A percentile compares a stretch with the other conserved stretches of the same genome.
Evolutionary conservation across 306 rosid species (phyloP).

Genomic region (Quercus bicolor): DNA sequence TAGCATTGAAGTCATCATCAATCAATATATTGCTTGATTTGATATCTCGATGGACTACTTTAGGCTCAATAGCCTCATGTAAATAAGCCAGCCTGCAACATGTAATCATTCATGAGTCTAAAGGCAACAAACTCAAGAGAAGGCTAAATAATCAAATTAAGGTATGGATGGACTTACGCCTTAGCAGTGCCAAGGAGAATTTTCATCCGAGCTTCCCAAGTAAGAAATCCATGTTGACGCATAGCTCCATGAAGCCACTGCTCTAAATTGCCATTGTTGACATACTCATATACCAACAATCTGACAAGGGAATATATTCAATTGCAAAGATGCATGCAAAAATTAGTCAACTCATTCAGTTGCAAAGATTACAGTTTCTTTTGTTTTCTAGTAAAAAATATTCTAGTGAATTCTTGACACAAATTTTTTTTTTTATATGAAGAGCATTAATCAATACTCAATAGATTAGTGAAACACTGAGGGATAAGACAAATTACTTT

Average conservation of each 20-base stretch:
- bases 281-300: constrained; percentile 82
- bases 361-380: background rate
- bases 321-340: background rate
- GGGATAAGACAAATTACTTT: background rate
- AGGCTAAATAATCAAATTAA: background rate
- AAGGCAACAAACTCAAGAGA: constrained; percentile 8
- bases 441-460: background rate
- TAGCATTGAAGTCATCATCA: constrained; percentile 86
- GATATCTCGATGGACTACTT: constrained; percentile 92
- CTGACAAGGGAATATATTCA: constrained; percentile 37
- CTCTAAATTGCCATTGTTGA: constrained; percentile 84
- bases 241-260: constrained; percentile 94
- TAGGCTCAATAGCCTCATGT: constrained; percentile 96
- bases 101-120: constrained; percentile 17
- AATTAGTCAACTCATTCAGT: no score
- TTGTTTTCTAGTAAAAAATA: background rate
- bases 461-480: background rate
- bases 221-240: constrained; percentile 72
- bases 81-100: constrained; percentile 80
- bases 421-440: background rate
- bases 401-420: background rate
- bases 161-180: constrained; percentile 51
- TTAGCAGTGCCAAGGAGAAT: constrained; percentile 87
- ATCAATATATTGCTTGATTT: constrained; percentile 91
- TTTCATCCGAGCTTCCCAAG: constrained; percentile 94